Base-by-base conservation (phyloP, 2,329 filamentous ascomycete genomes). In the Pyrenophora graminea region DNA sequence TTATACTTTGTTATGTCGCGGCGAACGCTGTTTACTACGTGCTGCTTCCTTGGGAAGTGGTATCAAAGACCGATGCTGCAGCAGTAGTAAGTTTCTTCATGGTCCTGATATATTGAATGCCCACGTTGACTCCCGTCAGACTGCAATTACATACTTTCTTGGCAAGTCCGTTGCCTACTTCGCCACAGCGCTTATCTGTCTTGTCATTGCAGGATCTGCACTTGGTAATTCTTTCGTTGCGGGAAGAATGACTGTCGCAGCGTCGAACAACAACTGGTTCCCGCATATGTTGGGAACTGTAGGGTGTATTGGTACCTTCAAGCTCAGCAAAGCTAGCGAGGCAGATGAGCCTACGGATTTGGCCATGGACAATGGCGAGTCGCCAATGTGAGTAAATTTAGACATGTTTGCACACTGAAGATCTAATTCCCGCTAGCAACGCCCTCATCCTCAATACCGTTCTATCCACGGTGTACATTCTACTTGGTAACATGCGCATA, bases 11-110 rank as follows among this genome's bases (percentile, higher is more conserved):
- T 58, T 87, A 86, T 62, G 74, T 87, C 13, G 74, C 80, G 0
- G 80, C 84, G 0, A 87, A 87, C 56, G 77, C 82, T 0, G 80
- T 82, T 2, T 87, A 87, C 69, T 87, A 87, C 56, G 73, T 87
- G 7, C 70, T 87, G 1, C 74, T 87, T 0, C 83, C 85, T 0
- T 86, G 84, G 84, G 67, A 79, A 34, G 71, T 82, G 0, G 75
- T 87, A 0, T 81, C 83, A 0, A 81, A 77, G 0, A 86, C 83
- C 0, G 84, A 87, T 52, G 85, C 82, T 18, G 82, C 86, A 1
- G 85, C 84, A 2, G 84, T 87, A 41, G 83, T 85, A 71, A 71
- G 74, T 70, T 52, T 19, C 18, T 17, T 7, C 12, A n/a, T 9
- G 9, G 27, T 9, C 12, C 6, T 4, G 7, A n/a, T 6, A 33